phyloP scores from a whole-genome alignment of 345 rosid species.

The Brassica rapa region DNA sequence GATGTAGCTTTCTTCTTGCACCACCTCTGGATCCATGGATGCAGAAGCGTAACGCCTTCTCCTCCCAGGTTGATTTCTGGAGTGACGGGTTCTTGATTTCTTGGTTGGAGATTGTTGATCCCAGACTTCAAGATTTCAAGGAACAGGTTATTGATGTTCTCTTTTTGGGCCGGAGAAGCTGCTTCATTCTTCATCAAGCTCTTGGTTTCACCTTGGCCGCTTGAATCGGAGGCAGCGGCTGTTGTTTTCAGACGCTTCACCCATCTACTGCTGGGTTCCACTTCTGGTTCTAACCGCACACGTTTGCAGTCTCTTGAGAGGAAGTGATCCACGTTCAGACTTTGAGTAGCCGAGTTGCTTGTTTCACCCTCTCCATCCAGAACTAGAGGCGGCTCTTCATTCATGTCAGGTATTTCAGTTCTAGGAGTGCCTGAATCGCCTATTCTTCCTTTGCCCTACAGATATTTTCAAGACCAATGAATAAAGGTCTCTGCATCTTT shows the following conservation, averaged over 20 bases:
- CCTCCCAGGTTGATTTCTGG: constrained; percentile 33
- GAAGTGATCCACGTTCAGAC: constrained; percentile 62
- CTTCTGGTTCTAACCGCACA: constrained; percentile 41
- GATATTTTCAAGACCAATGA: not conserved
- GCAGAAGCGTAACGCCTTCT: constrained; percentile 42
- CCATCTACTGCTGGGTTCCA: constrained; percentile 66
- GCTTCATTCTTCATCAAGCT: constrained; percentile 45
- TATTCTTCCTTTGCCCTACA: constrained; percentile 36
- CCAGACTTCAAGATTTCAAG: constrained; percentile 40
- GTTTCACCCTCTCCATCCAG: constrained; percentile 46
- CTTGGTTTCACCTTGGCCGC: constrained; percentile 48
- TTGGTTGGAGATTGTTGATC: constrained; percentile 41
- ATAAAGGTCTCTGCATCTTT: constrained; percentile 18
- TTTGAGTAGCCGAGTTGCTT: constrained; percentile 72
- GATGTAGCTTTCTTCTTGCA: constrained; percentile 42
- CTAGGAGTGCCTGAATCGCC: constrained; percentile 28
- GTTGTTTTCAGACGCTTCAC: constrained; percentile 72
- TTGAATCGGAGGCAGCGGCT: constrained; percentile 39
- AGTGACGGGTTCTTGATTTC: constrained; percentile 34
- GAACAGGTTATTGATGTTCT: constrained; percentile 34
- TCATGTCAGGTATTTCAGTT: constrained; percentile 53
- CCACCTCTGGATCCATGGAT: constrained; percentile 85
- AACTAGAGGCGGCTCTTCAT: constrained; percentile 47
- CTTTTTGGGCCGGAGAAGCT: constrained; percentile 47
- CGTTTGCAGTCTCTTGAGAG: constrained; percentile 49